Conservation (phyloP, 192 early-diverging fungal species). For the Gigaspora rosea region DNA sequence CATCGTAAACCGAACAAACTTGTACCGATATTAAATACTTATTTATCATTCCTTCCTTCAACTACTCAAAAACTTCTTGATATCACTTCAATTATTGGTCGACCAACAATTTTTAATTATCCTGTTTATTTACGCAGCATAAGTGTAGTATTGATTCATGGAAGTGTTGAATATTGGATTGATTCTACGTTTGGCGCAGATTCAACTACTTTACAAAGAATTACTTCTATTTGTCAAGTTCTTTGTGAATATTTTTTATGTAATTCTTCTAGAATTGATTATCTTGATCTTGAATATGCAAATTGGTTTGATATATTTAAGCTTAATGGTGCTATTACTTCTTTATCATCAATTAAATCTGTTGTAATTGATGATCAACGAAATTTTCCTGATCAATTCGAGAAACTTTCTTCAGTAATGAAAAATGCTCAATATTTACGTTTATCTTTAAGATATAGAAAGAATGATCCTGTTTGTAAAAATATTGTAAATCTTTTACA, state of each 20-base stretch:
- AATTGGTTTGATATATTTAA: not conserved
- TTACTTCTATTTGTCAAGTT: not conserved
- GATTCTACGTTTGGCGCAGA: not conserved
- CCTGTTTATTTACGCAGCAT: not conserved
- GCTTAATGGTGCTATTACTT: not conserved
- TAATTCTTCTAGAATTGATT: not conserved
- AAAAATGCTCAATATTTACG: not conserved
- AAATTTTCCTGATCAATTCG: not conserved
- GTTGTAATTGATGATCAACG: not conserved
- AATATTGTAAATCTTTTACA: not conserved
- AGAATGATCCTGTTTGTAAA: not conserved
- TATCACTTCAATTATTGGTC: not conserved
- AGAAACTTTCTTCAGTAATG: not conserved
- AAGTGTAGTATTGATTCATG: not conserved
- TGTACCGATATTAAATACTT: not conserved
- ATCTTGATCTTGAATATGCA: not conserved
- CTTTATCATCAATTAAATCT: not conserved
- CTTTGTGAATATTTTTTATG: constrained; percentile 2
- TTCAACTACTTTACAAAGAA: not conserved
- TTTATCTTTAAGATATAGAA: not conserved
- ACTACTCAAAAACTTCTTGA: not conserved
- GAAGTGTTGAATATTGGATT: not conserved
- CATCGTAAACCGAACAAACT: not conserved
- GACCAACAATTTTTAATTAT: not conserved
- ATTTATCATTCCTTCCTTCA: not conserved